phyloP scores from a whole-genome alignment of 805 yeast genomes.

The Ogataea sp. region DNA sequence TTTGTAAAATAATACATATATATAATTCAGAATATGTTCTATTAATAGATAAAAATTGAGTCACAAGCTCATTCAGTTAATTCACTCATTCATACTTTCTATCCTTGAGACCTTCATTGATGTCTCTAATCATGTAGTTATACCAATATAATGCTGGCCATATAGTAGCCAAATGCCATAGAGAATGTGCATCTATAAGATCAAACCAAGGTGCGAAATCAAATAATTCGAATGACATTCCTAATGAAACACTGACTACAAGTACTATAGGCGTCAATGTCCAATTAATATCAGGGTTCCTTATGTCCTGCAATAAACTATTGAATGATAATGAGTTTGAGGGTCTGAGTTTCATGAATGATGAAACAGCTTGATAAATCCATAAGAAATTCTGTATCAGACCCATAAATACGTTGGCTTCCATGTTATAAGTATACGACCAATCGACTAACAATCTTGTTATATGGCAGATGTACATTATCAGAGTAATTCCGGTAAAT shows the following conservation, averaged over 20 bases:
- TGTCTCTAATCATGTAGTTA: constrained; percentile 45
- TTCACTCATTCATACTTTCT: constrained; percentile 16
- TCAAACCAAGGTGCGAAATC: constrained; percentile 74
- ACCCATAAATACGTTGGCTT: constrained; percentile 77
- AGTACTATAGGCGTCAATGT: constrained; percentile 43
- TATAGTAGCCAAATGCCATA: constrained; percentile 90
- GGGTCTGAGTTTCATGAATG: constrained; percentile 17
- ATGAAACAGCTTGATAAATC: constrained; percentile 28
- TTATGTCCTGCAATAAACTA: constrained; percentile 9
- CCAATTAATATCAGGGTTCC: constrained; percentile 27
- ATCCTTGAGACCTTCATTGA: constrained; percentile 22
- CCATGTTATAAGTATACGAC: constrained; percentile 93
- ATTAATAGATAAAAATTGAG: neutral
- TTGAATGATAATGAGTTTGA: constrained; percentile 5
- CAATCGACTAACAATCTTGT: constrained; percentile 60
- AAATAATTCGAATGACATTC: constrained; percentile 85
- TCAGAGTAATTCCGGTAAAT: constrained; percentile 33
- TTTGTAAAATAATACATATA: neutral
- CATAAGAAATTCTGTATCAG: constrained; percentile 59
- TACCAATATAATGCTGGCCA: constrained; percentile 75
- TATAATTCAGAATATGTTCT: neutral
- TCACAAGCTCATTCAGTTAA: neutral
- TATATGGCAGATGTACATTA: constrained; percentile 58
- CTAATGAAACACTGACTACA: constrained; percentile 48
- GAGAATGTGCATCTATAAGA: constrained; percentile 81